phyloP scores from a whole-genome alignment of 768 basidiomycete genomes.

The Tricholoma flavovirens region DNA sequence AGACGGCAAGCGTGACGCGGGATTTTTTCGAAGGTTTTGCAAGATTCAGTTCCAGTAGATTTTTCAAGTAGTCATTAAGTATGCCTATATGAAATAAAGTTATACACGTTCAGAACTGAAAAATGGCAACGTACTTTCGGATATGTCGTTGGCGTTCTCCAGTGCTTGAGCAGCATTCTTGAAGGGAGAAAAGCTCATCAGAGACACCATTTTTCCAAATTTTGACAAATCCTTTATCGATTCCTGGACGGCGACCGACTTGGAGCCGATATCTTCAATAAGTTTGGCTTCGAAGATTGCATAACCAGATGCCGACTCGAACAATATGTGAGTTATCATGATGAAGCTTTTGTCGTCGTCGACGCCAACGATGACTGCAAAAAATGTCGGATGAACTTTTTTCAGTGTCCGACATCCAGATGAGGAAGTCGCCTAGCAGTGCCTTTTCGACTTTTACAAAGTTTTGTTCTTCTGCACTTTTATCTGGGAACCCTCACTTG shows the following conservation, averaged over 20 bases:
- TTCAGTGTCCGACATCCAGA: conserved; percentile 17
- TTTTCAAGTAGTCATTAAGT: conserved; percentile 76
- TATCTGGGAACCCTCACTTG: no score
- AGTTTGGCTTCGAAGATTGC: conserved; percentile 87
- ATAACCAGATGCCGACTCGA: conserved; percentile 93
- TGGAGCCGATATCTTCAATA: conserved; percentile 81
- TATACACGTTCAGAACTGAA: conserved; percentile 4
- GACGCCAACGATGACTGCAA: conserved; percentile 24
- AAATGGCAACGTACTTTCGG: conserved; percentile 64
- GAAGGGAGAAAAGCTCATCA: conserved; percentile 91
- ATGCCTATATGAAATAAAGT: conserved; percentile 47
- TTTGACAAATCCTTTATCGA: conserved; percentile 83
- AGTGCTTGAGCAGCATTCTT: conserved; percentile 89
- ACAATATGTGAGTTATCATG: conserved; percentile 82
- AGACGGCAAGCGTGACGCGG: conserved; percentile 69
- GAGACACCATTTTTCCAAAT: conserved; percentile 88
- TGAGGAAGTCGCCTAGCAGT: conserved; percentile 11
- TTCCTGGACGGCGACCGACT: conserved; percentile 72
- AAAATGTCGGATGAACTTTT: conserved; percentile 23
- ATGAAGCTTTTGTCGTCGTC: conserved; percentile 23
- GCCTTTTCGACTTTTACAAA: no score
- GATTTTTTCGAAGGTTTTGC: conserved; percentile 69
- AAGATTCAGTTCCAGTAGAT: conserved; percentile 84
- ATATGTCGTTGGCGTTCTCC: conserved; percentile 94
- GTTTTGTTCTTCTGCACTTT: no score